Evolutionary conservation across 2,329 filamentous ascomycete species (phyloP), one percentile per base, ranked within the genome.

Genomic region (Apiospora koreana): DNA sequence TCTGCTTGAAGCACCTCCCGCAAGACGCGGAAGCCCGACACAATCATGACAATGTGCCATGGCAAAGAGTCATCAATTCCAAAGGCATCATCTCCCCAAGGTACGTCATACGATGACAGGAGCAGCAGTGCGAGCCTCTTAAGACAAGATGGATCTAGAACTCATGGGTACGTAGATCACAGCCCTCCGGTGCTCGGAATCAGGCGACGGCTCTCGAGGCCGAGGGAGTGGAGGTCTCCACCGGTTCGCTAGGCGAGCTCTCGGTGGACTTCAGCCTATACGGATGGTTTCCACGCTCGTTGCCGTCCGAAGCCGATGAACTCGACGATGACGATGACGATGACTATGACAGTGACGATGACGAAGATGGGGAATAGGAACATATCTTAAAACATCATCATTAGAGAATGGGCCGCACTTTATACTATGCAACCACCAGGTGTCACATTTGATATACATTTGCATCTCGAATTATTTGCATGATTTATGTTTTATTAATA

Each of bases 31-130:
- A 83, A 0, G 74, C 79, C 69, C 85, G 81, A 70, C 97, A 92
- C 82, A 92, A 97, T 80, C 85, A 87, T 71, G 85, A 84, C 31
- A 98, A 92, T 74, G 95, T 98, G 3, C 95, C 95, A 0, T 98
- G 95, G 95, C 95, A 98, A 84, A 86, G 96, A 70, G 93, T 98
- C 71, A 92, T 98, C 79, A 97, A 95, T 80, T 84, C 93, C 18
- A 95, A 93, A 81, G 95, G 95, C 28, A 85, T 89, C 71, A 97
- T 98, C 74, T 97, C 94, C 62, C 93, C 93, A 9, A 89, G 95
- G 94, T 95, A 66, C 6, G 50, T 58, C 31, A 35, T 16, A 35
- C 16, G 14, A 31, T 28, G 28, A 14, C 14, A 31, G 25, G 23
- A 14, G 28, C 10, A 28, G 25, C 25, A 43, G 41, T 16, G 41